phyloP scores from a whole-genome alignment of 2,329 filamentous ascomycete genomes.

The Microdochium trichocladiopsis region DNA sequence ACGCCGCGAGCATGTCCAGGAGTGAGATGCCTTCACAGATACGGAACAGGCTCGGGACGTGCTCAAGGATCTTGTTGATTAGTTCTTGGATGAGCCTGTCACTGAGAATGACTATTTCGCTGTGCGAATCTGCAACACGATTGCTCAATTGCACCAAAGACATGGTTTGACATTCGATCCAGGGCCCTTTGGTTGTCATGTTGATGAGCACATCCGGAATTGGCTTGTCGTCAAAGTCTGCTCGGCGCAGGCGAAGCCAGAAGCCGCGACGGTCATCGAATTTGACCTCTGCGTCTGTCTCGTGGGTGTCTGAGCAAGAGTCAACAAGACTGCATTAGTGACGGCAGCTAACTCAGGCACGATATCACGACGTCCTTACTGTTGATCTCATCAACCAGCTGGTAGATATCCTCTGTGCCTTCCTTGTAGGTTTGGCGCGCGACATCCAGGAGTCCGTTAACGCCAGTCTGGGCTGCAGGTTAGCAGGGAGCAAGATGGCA shows the following conservation, averaged over 20 bases:
- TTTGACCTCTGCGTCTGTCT: constrained; percentile 58
- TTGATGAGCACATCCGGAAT: constrained; percentile 74
- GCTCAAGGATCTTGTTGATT: constrained; percentile 61
- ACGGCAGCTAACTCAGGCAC: neutral
- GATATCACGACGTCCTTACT: constrained; percentile 32
- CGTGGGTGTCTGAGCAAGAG: constrained; percentile 38
- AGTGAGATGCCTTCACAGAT: constrained; percentile 82
- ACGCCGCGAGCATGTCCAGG: constrained; percentile 77
- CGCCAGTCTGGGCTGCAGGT: constrained; percentile 55
- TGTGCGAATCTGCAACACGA: constrained; percentile 71
- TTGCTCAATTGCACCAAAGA: constrained; percentile 74
- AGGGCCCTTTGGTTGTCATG: constrained; percentile 61
- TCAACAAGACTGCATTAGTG: constrained; percentile 1
- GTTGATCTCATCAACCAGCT: constrained; percentile 61
- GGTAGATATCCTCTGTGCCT: constrained; percentile 68
- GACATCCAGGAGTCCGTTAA: constrained; percentile 82
- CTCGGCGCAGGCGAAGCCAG: constrained; percentile 60
- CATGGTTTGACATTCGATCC: constrained; percentile 81
- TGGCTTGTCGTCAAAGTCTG: constrained; percentile 51
- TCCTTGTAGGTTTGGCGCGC: constrained; percentile 87
- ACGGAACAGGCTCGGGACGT: constrained; percentile 70
- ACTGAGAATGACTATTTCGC: constrained; percentile 77
- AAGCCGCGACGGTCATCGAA: constrained; percentile 76
- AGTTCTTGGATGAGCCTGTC: constrained; percentile 69
- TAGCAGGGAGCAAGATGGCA: no score